Evolutionary conservation across 2,329 filamentous ascomycete genomes (phyloP).

Genomic region (Ascochyta pisi): DNA sequence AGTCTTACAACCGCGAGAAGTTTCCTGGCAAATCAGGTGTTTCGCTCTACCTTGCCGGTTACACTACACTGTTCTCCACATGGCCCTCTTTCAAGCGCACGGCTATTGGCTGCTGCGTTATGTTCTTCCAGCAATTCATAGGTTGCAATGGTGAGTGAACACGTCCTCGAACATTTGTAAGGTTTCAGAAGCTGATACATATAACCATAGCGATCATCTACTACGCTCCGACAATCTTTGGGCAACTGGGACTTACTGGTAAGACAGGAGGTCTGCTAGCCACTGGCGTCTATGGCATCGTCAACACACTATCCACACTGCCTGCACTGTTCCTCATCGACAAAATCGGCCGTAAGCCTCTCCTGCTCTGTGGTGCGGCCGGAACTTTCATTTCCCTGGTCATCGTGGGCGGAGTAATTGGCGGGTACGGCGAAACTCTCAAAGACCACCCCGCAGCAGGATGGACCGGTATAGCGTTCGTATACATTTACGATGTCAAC

Average conservation of each 20-base stretch:
- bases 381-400: conserved; percentile 75
- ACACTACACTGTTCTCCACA: conserved; percentile 57
- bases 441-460: conserved; percentile 65
- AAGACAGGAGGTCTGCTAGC: conserved; percentile 77
- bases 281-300: conserved; percentile 67
- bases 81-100: conserved; percentile 53
- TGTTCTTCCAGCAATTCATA: conserved; percentile 64
- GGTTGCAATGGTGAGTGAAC: conserved; percentile 73
- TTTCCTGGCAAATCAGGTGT: conserved; percentile 45
- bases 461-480: conserved; percentile 72
- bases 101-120: conserved; percentile 38
- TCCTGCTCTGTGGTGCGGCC: conserved; percentile 68
- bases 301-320: conserved; percentile 66
- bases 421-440: conserved; percentile 66
- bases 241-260: conserved; percentile 65
- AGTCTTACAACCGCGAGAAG: conserved; percentile 46
- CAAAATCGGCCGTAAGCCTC: conserved; percentile 66
- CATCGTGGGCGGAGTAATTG: conserved; percentile 73
- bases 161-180: neutral
- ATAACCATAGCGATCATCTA: conserved; percentile 64
- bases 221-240: conserved; percentile 78
- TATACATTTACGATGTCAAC: conserved; percentile 61
- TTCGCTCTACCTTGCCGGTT: conserved; percentile 64
- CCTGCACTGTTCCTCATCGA: conserved; percentile 72
- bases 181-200: neutral